Base-by-base conservation (phyloP, 345 rosid species). In the Leavenworthia alabamica region DNA sequence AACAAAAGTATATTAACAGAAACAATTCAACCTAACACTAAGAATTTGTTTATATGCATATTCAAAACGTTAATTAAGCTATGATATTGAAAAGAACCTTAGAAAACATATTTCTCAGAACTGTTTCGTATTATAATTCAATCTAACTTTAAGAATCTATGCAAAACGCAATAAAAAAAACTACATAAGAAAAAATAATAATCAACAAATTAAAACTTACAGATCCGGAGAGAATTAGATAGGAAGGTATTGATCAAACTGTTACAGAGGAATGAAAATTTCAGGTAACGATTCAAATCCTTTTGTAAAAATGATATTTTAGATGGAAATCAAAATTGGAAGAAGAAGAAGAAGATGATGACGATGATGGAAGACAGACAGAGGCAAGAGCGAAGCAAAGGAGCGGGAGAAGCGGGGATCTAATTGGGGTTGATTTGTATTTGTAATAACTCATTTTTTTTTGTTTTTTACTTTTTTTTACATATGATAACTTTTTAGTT, bases 371-470 rank as follows among this genome's bases (percentile, higher is more conserved):
- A 16, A 31, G 23, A 41, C 56, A 61, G 67, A 56, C 49, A 40
- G 28, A 62, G 22, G 20, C 35, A 32, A 43, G 53, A 53, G 44
- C 17, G 16, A 44, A 24, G 33, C 22, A 14, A 33, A 69, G 20
- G 42, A 56, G 73, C 77, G 78, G 20, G 57, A 74, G 79, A 75
- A 72, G 85, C 90, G 82, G 80, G 85, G 84, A 73, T 58, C 29
- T 27, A 20, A 17, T 28, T 6, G 20, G 41, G 70, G 17, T n/a
- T n/a, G n/a, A n/a, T n/a, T n/a, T 54, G 6, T 54, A 16, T 46
- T 46, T 65, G 40, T 56, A 56, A 56, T 45, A 33, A 66, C 20
- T 33, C 0, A 2, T 14, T 13, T 0, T 64, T 54, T 53, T 14
- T 22, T 11, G 15, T n/a, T 19, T 27, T 42, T 27, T n/a, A n/a